Base-by-base conservation (phyloP, 2,329 filamentous ascomycete genomes). In the Stemphylium lycopersici region DNA sequence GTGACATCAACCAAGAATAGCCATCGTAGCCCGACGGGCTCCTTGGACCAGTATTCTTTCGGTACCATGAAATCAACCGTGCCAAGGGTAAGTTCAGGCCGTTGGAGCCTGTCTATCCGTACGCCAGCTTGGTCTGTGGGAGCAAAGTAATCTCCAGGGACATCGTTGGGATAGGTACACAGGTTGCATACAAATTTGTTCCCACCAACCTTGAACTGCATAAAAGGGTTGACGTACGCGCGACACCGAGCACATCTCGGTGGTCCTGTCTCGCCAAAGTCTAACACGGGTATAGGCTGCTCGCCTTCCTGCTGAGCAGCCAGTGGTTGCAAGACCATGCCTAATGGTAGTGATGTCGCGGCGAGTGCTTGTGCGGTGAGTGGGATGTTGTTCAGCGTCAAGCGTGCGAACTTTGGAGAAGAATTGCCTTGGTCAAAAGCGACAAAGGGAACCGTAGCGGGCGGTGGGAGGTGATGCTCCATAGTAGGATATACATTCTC, bases 121-220 rank as follows among this genome's bases (percentile, higher is more conserved):
- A 91, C 85, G 15, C 95, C 95, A 52, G 91, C 88, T 4, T 91
- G 91, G 67, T 91, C 93, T 22, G 91, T 91, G 15, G 95, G 93
- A 49, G 91, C 90, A 74, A 96, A 99, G 77, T 99, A 99, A 71
- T 97, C 93, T 1, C 90, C 78, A 0, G 91, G 81, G 0, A 96
- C 96, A 70, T 99, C 95, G 73, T 98, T 99, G 44, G 95, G 92
- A 74, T 98, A 96, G 18, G 90, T 95, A 79, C 95, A 99, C 78
- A 99, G 90, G 72, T 99, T 99, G 80, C 95, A 99, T 47, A 96
- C 91, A 73, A 96, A 96, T 74, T 96, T 96, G 78, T 93, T 96
- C 52, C 95, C 95, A 33, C 93, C 93, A 13, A 90, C 89, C 55
- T 90, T 86, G 82, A 99, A 99, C 71, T 93, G 90, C 95, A 99